Evolutionary conservation across 2,329 filamentous ascomycete species (phyloP).

Genomic region (Fusarium temperatum): DNA sequence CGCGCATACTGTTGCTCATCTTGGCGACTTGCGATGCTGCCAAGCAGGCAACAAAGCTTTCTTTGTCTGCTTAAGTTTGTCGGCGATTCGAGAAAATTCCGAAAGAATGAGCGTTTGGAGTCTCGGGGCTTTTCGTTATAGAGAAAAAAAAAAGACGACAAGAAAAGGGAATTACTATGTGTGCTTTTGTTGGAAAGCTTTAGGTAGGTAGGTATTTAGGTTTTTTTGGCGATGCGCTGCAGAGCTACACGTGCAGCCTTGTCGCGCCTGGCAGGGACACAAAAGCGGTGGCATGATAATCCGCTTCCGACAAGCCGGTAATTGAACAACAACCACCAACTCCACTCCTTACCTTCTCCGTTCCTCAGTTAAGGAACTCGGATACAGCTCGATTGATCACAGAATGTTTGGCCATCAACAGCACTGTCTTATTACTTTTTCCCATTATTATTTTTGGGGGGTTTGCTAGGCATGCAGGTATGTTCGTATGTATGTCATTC

Average conservation of each 20-base stretch:
- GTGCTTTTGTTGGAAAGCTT: constrained; percentile 20
- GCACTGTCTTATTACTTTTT: neutral
- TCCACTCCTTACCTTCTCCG: neutral
- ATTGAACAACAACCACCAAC: neutral
- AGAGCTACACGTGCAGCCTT: constrained; percentile 43
- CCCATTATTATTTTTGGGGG: too few species aligned
- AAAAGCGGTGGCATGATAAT: constrained; percentile 23
- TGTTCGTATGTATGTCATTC: neutral
- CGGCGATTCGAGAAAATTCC: constrained; percentile 10
- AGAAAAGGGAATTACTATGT: constrained; percentile 17
- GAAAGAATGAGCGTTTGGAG: neutral
- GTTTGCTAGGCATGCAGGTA: neutral
- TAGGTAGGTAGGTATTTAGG: constrained; percentile 20
- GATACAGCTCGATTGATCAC: neutral
- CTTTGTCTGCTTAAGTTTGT: constrained; percentile 19
- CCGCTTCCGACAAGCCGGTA: constrained; percentile 10
- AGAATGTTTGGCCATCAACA: neutral
- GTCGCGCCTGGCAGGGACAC: constrained; percentile 39
- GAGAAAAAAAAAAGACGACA: neutral
- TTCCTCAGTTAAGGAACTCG: neutral
- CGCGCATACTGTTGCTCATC: constrained; percentile 73
- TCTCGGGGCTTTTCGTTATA: neutral
- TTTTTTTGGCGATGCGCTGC: constrained; percentile 41
- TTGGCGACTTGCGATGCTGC: constrained; percentile 47
- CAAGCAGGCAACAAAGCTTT: constrained; percentile 40